phyloP scores from a whole-genome alignment of 768 basidiomycete genomes.

The Lactifluus subvellereus region DNA sequence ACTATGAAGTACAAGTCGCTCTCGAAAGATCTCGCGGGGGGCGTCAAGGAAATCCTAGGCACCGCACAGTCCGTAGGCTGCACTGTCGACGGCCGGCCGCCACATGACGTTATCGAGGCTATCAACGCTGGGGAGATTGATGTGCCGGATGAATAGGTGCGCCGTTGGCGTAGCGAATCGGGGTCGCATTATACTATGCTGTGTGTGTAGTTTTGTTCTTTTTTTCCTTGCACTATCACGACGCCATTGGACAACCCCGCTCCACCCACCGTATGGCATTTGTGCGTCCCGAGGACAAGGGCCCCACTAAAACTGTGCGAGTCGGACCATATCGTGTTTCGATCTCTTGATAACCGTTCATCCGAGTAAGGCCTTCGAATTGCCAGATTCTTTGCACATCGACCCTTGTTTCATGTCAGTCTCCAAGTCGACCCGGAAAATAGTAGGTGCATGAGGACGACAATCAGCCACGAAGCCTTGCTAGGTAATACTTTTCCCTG shows the following conservation, averaged over 20 bases:
- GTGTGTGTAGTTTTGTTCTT: conserved; percentile 17
- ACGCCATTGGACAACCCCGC: conserved; percentile 6
- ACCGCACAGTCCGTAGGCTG: conserved; percentile 96
- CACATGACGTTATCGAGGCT: conserved; percentile 89
- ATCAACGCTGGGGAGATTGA: conserved; percentile 83
- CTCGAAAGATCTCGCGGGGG: conserved; percentile 84
- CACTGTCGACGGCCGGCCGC: conserved; percentile 88
- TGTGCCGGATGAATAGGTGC: conserved; percentile 72
- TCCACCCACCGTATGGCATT: neutral
- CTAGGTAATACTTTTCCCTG: too few relatives aligned
- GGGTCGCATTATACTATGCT: neutral
- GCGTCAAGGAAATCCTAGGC: conserved; percentile 96
- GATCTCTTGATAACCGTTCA: neutral
- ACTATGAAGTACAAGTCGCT: conserved; percentile 93
- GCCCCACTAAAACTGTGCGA: neutral
- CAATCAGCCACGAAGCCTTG: too few relatives aligned
- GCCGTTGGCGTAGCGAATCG: neutral
- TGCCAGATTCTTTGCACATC: neutral
- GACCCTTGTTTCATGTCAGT: too few relatives aligned
- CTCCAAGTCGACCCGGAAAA: too few relatives aligned
- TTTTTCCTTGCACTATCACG: conserved; percentile 9
- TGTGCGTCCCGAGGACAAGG: neutral
- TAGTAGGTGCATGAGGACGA: too few relatives aligned
- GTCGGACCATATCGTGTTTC: neutral
- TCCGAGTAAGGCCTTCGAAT: neutral